phyloP scores from a whole-genome alignment of 345 rosid genomes.

The Salix brachista region DNA sequence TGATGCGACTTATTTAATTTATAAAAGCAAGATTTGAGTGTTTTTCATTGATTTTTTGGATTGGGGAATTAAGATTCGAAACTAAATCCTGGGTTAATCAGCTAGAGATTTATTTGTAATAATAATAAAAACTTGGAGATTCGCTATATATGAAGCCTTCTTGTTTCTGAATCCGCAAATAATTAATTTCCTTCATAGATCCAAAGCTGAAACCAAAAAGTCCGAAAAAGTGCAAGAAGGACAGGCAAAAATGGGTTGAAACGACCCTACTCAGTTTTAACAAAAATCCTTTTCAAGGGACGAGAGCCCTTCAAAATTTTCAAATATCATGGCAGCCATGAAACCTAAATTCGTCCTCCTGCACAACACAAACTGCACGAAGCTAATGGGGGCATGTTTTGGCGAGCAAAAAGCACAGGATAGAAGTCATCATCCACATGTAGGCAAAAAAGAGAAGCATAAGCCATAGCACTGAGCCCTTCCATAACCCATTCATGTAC shows the following conservation, averaged over 20 bases:
- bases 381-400: not conserved
- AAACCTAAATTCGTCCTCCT: too few species aligned
- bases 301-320: not conserved
- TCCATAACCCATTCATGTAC: conserved; percentile 14
- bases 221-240: not conserved
- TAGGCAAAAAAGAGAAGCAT: conserved; percentile 14
- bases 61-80: not conserved
- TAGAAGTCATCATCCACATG: conserved; percentile 23
- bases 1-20: not conserved
- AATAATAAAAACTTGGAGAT: not conserved
- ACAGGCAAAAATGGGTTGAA: not conserved
- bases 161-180: not conserved
- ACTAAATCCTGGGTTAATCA: not conserved
- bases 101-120: not conserved
- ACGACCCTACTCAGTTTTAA: not conserved
- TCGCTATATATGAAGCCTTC: not conserved
- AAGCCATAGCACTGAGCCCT: conserved; percentile 7
- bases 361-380: not conserved
- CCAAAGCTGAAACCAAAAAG: not conserved
- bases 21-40: too few species aligned
- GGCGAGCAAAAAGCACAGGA: not conserved
- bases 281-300: conserved; percentile 11
- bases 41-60: not conserved
- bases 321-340: not conserved
- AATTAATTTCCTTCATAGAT: not conserved